Conservation (phyloP, 2,329 filamentous ascomycete species). For the Cercospora berteroae region DNA sequence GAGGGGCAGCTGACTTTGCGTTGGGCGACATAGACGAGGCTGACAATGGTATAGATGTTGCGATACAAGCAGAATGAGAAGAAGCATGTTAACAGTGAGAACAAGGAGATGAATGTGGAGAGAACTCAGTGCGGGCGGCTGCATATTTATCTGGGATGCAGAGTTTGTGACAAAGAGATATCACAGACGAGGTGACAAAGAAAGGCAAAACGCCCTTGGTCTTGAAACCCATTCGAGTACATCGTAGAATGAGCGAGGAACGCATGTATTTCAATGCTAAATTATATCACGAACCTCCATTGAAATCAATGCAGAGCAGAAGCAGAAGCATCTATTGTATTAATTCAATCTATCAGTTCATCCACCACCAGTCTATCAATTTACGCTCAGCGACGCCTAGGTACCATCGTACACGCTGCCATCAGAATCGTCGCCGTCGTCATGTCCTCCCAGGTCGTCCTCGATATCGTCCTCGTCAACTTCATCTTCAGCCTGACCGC, state of each 20-base stretch:
- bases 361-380: not conserved
- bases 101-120: not conserved
- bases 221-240: not conserved
- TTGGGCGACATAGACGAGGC: not conserved
- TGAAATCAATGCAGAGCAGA: not conserved
- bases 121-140: not conserved
- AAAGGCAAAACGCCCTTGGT: not conserved
- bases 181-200: not conserved
- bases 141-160: not conserved
- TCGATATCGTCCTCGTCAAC: not conserved
- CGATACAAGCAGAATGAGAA: not conserved
- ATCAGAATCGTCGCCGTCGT: not conserved
- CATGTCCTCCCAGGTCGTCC: not conserved
- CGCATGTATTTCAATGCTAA: fast-evolving
- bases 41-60: not conserved
- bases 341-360: not conserved
- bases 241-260: not conserved
- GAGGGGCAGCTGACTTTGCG: not conserved
- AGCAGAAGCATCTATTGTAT: no score
- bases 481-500: not conserved
- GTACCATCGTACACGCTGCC: slow-evolving; percentile 1
- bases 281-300: not conserved
- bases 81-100: not conserved
- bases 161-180: not conserved
- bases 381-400: not conserved